A percentile compares a stretch with the other conserved stretches of the same genome.
Evolutionary conservation across 176 grass and related monocot species (phyloP).

Genomic region (Typha latifolia): DNA sequence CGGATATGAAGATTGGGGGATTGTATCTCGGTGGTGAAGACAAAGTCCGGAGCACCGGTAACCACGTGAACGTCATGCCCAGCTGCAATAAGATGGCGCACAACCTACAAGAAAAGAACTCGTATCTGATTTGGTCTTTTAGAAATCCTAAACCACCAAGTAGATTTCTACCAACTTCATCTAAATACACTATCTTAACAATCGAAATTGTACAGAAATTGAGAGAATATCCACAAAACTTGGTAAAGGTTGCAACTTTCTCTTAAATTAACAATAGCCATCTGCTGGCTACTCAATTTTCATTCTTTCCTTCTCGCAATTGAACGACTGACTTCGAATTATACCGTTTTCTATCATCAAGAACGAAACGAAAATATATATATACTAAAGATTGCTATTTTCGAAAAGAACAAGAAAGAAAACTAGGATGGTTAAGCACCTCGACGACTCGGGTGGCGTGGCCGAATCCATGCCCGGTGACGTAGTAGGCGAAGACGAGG

Average conservation of each 20-base stretch:
- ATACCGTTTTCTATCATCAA: too few relatives aligned
- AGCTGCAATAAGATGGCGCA: slow-evolving; percentile 70
- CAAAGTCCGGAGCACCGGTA: slow-evolving; percentile 78
- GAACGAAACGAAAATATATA: too few relatives aligned
- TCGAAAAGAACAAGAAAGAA: background rate
- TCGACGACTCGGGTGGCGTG: slow-evolving; percentile 89
- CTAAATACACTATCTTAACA: background rate
- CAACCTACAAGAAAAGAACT: slow-evolving; percentile 40
- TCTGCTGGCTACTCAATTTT: background rate
- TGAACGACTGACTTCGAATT: background rate
- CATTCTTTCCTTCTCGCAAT: background rate
- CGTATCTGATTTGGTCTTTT: background rate
- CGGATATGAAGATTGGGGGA: slow-evolving; percentile 75
- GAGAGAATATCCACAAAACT: background rate
- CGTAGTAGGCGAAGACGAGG: slow-evolving; percentile 83
- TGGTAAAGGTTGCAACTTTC: background rate
- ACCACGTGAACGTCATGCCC: slow-evolving; percentile 95
- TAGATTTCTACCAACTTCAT: background rate
- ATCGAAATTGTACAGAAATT: background rate
- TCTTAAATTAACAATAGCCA: background rate
- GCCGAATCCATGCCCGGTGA: slow-evolving; percentile 95
- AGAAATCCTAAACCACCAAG: background rate
- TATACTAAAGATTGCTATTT: too few relatives aligned
- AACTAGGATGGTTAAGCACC: slow-evolving; percentile 25
- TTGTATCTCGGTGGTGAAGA: slow-evolving; percentile 83